A percentile compares a stretch with the other conserved stretches of the same genome.
These are phyloP conservation scores for Elongisporangium undulatum DNA, from an alignment of 352 stramenopile genomes.

Conservation along the genomic window DNA sequence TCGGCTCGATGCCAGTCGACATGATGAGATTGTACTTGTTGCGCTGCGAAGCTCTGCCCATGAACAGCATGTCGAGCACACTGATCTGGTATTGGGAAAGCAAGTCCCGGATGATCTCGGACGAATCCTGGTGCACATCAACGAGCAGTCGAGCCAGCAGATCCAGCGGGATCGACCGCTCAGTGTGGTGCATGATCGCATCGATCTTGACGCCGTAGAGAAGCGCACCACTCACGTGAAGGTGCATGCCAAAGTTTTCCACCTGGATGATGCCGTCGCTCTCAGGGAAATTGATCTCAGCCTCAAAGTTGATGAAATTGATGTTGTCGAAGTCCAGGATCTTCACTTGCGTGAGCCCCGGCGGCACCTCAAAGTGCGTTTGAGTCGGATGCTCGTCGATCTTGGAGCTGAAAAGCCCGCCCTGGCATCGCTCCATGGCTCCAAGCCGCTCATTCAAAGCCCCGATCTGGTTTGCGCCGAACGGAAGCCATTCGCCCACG, in stretches of 20 bases:
- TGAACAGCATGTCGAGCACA: constrained; percentile 95
- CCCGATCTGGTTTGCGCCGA: constrained; percentile 96
- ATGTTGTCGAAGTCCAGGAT: constrained; percentile 97
- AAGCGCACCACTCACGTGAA: constrained; percentile 68
- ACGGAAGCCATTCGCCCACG: constrained; percentile 97
- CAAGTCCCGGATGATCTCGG: constrained; percentile 92
- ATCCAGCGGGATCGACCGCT: constrained; percentile 95
- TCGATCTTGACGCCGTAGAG: constrained; percentile 91
- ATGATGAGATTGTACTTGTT: constrained; percentile 99
- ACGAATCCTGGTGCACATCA: constrained; percentile 96
- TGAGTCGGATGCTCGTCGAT: constrained; percentile 84
- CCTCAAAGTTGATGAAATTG: constrained; percentile 98
- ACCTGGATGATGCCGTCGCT: constrained; percentile 93
- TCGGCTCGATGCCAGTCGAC: constrained; percentile 93
- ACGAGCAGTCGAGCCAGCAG: constrained; percentile 94
- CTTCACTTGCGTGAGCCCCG: constrained; percentile 95
- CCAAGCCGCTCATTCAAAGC: constrained; percentile 96
- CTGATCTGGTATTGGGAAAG: constrained; percentile 95
- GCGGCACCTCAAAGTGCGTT: constrained; percentile 85
- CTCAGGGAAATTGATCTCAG: constrained; percentile 96
- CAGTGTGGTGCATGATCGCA: constrained; percentile 95
- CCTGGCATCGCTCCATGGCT: constrained; percentile 94
- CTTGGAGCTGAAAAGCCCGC: constrained; percentile 94
- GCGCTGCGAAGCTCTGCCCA: constrained; percentile 89
- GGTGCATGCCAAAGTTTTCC: constrained; percentile 94